Evolutionary conservation across 73 alveolate species (phyloP).

Genomic region (Uronychia setigera): DNA sequence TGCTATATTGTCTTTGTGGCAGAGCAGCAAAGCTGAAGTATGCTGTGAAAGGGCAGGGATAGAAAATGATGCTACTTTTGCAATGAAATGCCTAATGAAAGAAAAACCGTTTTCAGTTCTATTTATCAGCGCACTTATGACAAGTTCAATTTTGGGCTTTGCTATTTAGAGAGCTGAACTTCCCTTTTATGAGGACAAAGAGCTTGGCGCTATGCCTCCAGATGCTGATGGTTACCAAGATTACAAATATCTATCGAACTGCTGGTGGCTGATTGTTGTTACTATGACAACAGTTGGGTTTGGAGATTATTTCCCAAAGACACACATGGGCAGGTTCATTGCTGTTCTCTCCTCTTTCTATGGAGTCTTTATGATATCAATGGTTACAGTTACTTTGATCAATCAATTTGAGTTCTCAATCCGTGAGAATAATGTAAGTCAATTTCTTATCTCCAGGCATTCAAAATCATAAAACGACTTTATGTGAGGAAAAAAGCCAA

Average conservation of each 20-base stretch:
- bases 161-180: constrained; percentile 37
- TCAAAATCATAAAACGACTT: not conserved
- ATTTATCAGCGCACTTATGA: not conserved
- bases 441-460: constrained; percentile 5
- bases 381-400: constrained; percentile 89
- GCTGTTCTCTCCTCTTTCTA: constrained; percentile 88
- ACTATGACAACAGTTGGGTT: constrained; percentile 93
- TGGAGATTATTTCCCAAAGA: constrained; percentile 97
- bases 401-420: constrained; percentile 65
- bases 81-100: constrained; percentile 22
- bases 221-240: constrained; percentile 30
- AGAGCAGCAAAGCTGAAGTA: constrained; percentile 24
- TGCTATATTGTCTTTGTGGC: constrained; percentile 18
- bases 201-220: constrained; percentile 13
- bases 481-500: not conserved
- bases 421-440: constrained; percentile 40
- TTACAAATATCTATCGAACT: constrained; percentile 29
- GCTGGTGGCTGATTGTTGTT: constrained; percentile 61
- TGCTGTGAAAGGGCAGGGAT: constrained; percentile 33
- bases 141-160: constrained; percentile 29
- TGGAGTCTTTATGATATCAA: constrained; percentile 93
- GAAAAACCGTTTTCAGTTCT: constrained; percentile 32
- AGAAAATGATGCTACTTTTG: constrained; percentile 22
- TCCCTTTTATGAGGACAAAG: constrained; percentile 61
- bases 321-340: constrained; percentile 92